phyloP scores from a whole-genome alignment of 2,329 filamentous ascomycete genomes.

The Hortaea werneckii region DNA sequence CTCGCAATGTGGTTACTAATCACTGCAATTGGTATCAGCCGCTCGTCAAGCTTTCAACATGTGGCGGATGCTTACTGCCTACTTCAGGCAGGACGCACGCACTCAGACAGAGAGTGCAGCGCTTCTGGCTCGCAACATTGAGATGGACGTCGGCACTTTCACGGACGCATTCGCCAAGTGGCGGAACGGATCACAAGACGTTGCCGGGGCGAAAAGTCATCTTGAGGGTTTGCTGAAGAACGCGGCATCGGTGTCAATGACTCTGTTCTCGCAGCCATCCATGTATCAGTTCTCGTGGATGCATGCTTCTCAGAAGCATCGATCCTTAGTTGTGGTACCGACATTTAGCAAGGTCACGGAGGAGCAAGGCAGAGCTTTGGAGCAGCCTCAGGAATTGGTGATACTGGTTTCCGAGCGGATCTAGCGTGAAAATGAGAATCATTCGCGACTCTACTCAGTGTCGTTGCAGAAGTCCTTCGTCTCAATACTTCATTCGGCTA shows the following conservation, averaged over 20 bases:
- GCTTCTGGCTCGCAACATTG: neutral
- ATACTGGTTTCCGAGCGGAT: neutral
- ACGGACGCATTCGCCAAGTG: neutral
- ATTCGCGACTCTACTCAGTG: no score
- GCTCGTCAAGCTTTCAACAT: neutral
- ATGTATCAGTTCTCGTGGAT: neutral
- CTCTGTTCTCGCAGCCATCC: neutral
- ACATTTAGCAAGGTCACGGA: neutral
- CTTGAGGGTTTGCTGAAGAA: neutral
- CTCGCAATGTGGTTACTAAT: no score
- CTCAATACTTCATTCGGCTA: neutral
- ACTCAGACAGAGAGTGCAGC: neutral
- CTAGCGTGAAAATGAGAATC: neutral
- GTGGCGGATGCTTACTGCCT: neutral
- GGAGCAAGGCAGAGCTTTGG: neutral
- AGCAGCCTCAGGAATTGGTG: neutral
- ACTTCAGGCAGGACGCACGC: neutral
- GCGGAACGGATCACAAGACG: neutral
- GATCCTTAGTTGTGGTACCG: neutral
- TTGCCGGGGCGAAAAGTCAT: neutral
- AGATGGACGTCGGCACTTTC: neutral
- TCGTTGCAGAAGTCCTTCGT: no score
- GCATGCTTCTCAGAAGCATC: neutral
- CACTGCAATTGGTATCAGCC: no score
- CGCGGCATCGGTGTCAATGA: neutral